phyloP scores from a whole-genome alignment of 1,139 yeast genomes.

The Kodamaea arcana region DNA sequence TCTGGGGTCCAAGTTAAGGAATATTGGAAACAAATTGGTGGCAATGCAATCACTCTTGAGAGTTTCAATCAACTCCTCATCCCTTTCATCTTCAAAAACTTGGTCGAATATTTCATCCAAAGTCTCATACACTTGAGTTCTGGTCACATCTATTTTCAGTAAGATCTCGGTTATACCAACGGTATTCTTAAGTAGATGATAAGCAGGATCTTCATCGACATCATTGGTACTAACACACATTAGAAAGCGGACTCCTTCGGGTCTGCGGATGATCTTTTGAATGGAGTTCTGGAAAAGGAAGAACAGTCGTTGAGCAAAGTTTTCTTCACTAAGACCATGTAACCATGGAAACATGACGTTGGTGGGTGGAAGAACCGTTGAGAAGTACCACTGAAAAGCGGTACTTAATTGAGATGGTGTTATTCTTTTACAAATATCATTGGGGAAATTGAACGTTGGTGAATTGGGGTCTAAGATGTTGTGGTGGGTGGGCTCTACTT shows the following conservation, averaged over 20 bases:
- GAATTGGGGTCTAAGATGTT: not conserved
- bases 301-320: constrained; percentile 47
- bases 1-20: constrained; percentile 58
- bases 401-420: constrained; percentile 25
- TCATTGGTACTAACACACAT: constrained; percentile 42
- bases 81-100: constrained; percentile 13
- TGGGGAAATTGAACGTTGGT: not conserved
- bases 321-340: constrained; percentile 62
- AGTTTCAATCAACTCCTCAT: constrained; percentile 14
- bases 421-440: constrained; percentile 9
- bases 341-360: constrained; percentile 83
- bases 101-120: constrained; percentile 18
- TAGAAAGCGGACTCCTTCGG: constrained; percentile 34
- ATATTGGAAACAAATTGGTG: constrained; percentile 47
- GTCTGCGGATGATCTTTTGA: constrained; percentile 8
- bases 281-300: constrained; percentile 28
- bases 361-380: constrained; percentile 62
- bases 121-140: constrained; percentile 28
- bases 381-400: constrained; percentile 46
- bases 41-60: constrained; percentile 42
- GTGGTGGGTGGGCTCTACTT: not conserved
- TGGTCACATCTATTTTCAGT: constrained; percentile 39
- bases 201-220: constrained; percentile 2
- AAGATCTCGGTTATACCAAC: constrained; percentile 59
- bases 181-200: constrained; percentile 51